These are phyloP conservation scores for Passalora sequoiae DNA, from an alignment of 2,329 filamentous ascomycete species.

Conservation along the genomic window DNA sequence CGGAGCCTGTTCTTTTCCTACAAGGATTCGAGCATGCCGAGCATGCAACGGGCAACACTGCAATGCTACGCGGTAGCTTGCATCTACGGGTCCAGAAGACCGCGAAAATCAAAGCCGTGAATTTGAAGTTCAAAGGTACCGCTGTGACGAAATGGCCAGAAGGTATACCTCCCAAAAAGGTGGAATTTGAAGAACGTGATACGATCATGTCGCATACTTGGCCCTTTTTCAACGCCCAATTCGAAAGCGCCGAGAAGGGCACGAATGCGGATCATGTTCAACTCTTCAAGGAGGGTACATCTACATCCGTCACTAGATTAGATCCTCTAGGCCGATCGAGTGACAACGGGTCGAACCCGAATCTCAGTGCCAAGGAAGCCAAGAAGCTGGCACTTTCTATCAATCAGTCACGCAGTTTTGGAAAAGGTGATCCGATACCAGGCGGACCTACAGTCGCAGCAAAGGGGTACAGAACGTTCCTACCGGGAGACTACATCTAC, in stretches of 20 bases:
- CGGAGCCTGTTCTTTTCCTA: conserved; percentile 75
- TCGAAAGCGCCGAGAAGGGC: conserved; percentile 54
- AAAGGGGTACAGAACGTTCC: conserved; percentile 82
- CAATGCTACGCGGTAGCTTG: conserved; percentile 78
- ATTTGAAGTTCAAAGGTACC: conserved; percentile 76
- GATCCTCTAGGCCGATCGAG: conserved; percentile 29
- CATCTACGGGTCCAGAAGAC: conserved; percentile 80
- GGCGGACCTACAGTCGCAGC: conserved; percentile 55
- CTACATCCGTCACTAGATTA: conserved; percentile 31
- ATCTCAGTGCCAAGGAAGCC: conserved; percentile 45
- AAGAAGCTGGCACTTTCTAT: conserved; percentile 72
- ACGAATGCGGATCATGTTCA: conserved; percentile 61
- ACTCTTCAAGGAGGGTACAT: conserved; percentile 43
- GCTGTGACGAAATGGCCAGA: conserved; percentile 95
- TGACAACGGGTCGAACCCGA: conserved; percentile 41
- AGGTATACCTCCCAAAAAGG: conserved; percentile 80
- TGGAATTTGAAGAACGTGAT: conserved; percentile 77
- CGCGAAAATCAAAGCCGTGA: conserved; percentile 87
- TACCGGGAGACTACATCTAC: conserved; percentile 67
- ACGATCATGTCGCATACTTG: conserved; percentile 81
- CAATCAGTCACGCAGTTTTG: conserved; percentile 79
- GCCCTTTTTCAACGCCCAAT: conserved; percentile 84
- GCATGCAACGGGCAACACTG: conserved; percentile 60
- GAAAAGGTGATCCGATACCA: conserved; percentile 64
- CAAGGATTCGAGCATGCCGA: conserved; percentile 72